Percentiles rank a stretch among this genome's conserved stretches.
Conservation (phyloP, 2,329 filamentous ascomycete genomes). For the Sphaerostilbella broomeana region DNA sequence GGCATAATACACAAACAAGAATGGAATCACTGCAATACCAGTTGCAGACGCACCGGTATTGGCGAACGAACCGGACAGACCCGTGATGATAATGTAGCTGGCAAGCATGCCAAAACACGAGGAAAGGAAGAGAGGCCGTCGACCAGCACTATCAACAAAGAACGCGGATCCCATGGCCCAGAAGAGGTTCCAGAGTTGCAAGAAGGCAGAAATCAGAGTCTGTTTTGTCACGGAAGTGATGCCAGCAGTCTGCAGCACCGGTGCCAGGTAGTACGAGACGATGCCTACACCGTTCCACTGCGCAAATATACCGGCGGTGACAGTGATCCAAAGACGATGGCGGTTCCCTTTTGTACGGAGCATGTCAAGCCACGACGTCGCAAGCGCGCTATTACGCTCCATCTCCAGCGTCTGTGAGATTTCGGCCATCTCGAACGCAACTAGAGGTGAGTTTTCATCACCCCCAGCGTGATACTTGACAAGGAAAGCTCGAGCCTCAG, state of each 20-base stretch:
- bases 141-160: conserved; percentile 36
- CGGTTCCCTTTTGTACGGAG: conserved; percentile 30
- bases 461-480: conserved; percentile 35
- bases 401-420: conserved; percentile 29
- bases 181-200: conserved; percentile 35
- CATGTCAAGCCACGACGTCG: conserved; percentile 26
- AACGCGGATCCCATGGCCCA: conserved; percentile 30
- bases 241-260: conserved; percentile 32
- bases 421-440: conserved; percentile 33
- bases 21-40: conserved; percentile 40
- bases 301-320: conserved; percentile 21
- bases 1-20: conserved; percentile 41
- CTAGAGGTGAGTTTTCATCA: conserved; percentile 31
- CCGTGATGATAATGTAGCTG: conserved; percentile 34
- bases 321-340: conserved; percentile 22
- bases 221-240: conserved; percentile 34
- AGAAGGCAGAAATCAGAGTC: conserved; percentile 34
- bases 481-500: conserved; percentile 30
- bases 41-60: conserved; percentile 23
- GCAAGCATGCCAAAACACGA: conserved; percentile 30
- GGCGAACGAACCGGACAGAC: conserved; percentile 24
- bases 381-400: conserved; percentile 20
- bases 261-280: conserved; percentile 32
- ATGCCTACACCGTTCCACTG: conserved; percentile 28
- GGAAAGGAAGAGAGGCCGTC: conserved; percentile 35